A percentile compares a stretch with the other conserved stretches of the same genome.
phyloP scores from a whole-genome alignment of 371 early-diverging fungal genomes.

The Rhizopus delemar region DNA sequence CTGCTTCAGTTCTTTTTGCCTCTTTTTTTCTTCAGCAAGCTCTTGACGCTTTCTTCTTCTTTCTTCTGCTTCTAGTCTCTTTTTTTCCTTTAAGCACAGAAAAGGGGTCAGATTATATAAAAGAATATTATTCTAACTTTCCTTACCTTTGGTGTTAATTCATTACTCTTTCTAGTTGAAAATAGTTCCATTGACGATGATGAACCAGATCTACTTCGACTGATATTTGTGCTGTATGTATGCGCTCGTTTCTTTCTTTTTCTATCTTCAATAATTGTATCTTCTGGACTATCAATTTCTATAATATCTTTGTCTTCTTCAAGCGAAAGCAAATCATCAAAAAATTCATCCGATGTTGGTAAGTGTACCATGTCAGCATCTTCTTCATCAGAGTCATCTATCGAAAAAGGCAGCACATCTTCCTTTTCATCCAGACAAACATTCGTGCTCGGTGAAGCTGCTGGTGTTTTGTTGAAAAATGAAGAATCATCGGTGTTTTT shows the following conservation, averaged over 20 bases:
- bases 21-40: constrained; percentile 30
- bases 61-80: constrained; percentile 10
- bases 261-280: neutral
- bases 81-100: constrained; percentile 5
- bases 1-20: constrained; percentile 20
- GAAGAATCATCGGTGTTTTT: neutral
- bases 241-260: neutral
- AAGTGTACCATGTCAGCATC: neutral
- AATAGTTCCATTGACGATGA: neutral
- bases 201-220: neutral
- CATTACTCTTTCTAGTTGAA: neutral
- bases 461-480: too few relatives aligned
- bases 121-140: neutral
- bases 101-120: neutral
- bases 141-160: neutral
- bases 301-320: neutral
- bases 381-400: neutral
- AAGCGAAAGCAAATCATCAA: constrained; percentile 15
- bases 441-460: neutral
- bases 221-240: neutral
- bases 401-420: neutral
- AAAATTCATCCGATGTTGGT: constrained; percentile 15
- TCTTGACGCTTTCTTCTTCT: constrained; percentile 25
- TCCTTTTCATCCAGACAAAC: neutral
- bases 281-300: neutral